These are phyloP conservation scores for Agaricus sinodeliciosus DNA, from an alignment of 768 basidiomycete genomes.

Conservation along the genomic window DNA sequence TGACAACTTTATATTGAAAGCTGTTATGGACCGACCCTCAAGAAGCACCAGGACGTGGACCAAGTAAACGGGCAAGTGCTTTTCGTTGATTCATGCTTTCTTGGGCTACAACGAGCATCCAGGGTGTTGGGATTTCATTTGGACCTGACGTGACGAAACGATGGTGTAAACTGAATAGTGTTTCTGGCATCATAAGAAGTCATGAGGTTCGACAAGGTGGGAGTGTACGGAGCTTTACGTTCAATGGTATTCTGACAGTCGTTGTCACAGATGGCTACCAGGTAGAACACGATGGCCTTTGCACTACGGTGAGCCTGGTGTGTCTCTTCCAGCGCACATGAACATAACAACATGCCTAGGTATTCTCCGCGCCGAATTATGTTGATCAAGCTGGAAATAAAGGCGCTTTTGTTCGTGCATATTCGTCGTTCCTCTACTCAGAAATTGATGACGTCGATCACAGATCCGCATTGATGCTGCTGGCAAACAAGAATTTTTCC, in stretches of 20 bases:
- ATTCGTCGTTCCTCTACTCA: neutral
- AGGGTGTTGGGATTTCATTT: constrained; percentile 95
- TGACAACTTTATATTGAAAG: constrained; percentile 29
- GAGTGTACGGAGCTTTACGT: constrained; percentile 13
- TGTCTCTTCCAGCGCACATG: neutral
- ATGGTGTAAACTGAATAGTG: constrained; percentile 84
- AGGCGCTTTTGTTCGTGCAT: constrained; percentile 72
- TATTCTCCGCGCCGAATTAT: constrained; percentile 94
- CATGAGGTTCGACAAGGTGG: constrained; percentile 93
- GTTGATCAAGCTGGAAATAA: constrained; percentile 90
- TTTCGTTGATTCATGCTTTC: constrained; percentile 1
- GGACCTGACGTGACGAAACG: constrained; percentile 88
- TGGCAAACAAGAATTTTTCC: constrained; percentile 67
- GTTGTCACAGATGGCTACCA: constrained; percentile 73
- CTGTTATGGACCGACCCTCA: constrained; percentile 97
- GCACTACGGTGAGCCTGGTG: constrained; percentile 66
- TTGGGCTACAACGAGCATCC: neutral
- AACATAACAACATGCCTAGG: constrained; percentile 33
- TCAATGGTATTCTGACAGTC: constrained; percentile 1
- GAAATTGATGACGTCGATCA: constrained; percentile 2
- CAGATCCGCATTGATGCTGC: constrained; percentile 79
- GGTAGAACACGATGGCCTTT: constrained; percentile 90
- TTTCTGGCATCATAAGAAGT: constrained; percentile 87
- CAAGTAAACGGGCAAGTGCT: constrained; percentile 81
- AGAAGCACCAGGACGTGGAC: constrained; percentile 80